Evolutionary conservation across 2,329 filamentous ascomycete species (phyloP).

Genomic region (Thermothelomyces thermophilus): DNA sequence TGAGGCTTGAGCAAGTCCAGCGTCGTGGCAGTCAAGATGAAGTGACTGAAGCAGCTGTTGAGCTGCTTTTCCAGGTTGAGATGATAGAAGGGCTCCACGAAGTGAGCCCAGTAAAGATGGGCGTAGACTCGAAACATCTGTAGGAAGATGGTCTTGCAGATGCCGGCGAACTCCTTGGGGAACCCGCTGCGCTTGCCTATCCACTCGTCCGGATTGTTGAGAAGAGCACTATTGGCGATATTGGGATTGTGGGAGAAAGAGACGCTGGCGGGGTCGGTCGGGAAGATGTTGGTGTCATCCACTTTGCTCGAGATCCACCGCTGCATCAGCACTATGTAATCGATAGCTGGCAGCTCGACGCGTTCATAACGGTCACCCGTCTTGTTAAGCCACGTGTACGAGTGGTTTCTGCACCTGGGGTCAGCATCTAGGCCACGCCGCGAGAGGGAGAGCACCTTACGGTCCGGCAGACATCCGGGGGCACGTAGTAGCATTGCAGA

Average conservation of each 20-base stretch:
- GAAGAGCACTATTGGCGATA: slow-evolving; percentile 42
- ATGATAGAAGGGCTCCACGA: slow-evolving; percentile 64
- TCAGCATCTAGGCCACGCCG: slow-evolving; percentile 10
- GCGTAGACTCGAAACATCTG: slow-evolving; percentile 90
- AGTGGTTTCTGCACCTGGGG: slow-evolving; percentile 52
- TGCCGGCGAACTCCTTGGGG: slow-evolving; percentile 66
- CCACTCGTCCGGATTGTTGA: slow-evolving; percentile 52
- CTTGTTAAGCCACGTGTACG: slow-evolving; percentile 79
- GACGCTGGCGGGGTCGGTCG: slow-evolving; percentile 59
- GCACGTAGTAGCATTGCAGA: slow-evolving; percentile 72
- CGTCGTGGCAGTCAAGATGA: slow-evolving; percentile 60
- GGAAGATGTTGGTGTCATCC: slow-evolving; percentile 70
- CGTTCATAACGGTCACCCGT: slow-evolving; percentile 52
- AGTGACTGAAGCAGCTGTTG: slow-evolving; percentile 68
- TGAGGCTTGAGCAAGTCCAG: slow-evolving; percentile 66
- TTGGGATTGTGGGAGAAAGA: slow-evolving; percentile 49
- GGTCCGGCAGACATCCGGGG: slow-evolving; percentile 80
- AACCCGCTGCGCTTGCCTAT: slow-evolving; percentile 77
- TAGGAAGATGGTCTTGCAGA: slow-evolving; percentile 76
- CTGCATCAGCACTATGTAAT: slow-evolving; percentile 79
- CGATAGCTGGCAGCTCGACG: slow-evolving; percentile 71
- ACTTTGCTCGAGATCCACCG: slow-evolving; percentile 83
- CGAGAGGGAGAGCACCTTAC: slow-evolving; percentile 42
- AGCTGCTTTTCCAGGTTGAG: slow-evolving; percentile 61
- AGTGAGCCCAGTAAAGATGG: slow-evolving; percentile 85